These are phyloP conservation scores for Aegle marmelos DNA, from an alignment of 345 rosid genomes.

Conservation along the genomic window DNA sequence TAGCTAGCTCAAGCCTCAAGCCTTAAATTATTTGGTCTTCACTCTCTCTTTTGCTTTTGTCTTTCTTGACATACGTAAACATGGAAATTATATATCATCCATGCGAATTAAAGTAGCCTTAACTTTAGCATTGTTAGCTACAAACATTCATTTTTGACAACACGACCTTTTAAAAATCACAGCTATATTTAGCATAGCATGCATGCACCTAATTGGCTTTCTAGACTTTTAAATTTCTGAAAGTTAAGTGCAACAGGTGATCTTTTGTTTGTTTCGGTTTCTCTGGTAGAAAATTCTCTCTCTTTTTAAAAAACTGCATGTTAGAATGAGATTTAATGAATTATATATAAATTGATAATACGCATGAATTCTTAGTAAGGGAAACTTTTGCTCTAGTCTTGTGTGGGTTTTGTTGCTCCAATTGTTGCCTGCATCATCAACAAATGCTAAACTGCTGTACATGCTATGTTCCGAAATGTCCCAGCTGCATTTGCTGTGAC, in stretches of 20 bases:
- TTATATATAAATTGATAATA: background rate
- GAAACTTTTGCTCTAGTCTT: conserved; percentile 11
- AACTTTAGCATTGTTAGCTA: background rate
- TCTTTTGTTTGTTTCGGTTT: conserved; percentile 31
- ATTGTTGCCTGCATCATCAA: background rate
- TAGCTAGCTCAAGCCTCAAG: too few relatives aligned
- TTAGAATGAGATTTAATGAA: too few relatives aligned
- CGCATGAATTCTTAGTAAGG: conserved; percentile 7
- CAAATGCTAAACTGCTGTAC: conserved; percentile 14
- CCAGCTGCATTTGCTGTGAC: conserved; percentile 9
- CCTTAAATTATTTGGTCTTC: background rate
- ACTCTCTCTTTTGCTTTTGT: background rate
- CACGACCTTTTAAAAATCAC: conserved; percentile 20
- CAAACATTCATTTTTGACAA: conserved; percentile 13
- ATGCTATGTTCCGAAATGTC: background rate
- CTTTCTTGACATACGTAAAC: conserved; percentile 12
- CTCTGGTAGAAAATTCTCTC: too few relatives aligned
- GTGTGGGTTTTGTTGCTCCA: conserved; percentile 26
- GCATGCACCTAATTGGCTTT: conserved; percentile 25
- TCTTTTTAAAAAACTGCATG: too few relatives aligned
- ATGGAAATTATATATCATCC: conserved; percentile 1
- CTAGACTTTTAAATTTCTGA: conserved; percentile 12
- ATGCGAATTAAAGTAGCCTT: background rate
- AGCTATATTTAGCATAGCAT: conserved; percentile 19
- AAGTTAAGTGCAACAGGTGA: conserved; percentile 25